Base-by-base conservation (phyloP, 163 green algal species). In the Scenedesmus sp. region DNA sequence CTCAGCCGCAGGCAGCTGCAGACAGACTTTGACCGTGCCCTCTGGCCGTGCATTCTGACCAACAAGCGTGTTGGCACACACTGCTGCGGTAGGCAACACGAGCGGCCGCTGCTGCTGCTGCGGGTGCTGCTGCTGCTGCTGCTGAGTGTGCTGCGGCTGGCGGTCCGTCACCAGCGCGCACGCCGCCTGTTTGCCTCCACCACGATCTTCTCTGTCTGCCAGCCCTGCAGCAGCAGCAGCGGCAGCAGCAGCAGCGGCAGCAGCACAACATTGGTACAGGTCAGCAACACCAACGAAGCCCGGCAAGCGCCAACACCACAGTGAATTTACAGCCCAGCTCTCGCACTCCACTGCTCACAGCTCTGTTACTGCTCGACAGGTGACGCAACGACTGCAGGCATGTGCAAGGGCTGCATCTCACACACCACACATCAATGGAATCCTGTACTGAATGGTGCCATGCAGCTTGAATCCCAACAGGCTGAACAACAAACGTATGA, bases 191-290 rank as follows among this genome's bases (percentile, higher is more conserved):
- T 82, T 20, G 92, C 93, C 86, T 95, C 93, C 33, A 95, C 93
- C 61, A 95, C 92, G 20, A 95, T 92, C 35, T 93, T 93, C 42
- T 94, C 92, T 22, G 91, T 91, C 51, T 87, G 88, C 93, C 93
- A 95, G 30, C 93, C 93, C n/a, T 92, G 81, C 59, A 72, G 59
- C 59, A 35, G 59, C 59, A 72, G 59, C 59, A 35, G 59, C 59
- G 33, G 59, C 59, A 33, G 0, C 2, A 72, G 59, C 49, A 56
- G 49, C 49, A 56, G 49, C 49, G 15, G 49, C 49, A 56, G 49
- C 49, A 56, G 49, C 49, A 56, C 12, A 12, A 13, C 49, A 56
- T 56, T 12, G 15, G 49, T 13, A 56, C n/a, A n/a, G n/a, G n/a
- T n/a, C n/a, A n/a, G n/a, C n/a, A n/a, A n/a, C n/a, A n/a, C n/a